phyloP scores from a whole-genome alignment of 2,329 filamentous ascomycete species.

The Chrysosphaeria jannelii region DNA sequence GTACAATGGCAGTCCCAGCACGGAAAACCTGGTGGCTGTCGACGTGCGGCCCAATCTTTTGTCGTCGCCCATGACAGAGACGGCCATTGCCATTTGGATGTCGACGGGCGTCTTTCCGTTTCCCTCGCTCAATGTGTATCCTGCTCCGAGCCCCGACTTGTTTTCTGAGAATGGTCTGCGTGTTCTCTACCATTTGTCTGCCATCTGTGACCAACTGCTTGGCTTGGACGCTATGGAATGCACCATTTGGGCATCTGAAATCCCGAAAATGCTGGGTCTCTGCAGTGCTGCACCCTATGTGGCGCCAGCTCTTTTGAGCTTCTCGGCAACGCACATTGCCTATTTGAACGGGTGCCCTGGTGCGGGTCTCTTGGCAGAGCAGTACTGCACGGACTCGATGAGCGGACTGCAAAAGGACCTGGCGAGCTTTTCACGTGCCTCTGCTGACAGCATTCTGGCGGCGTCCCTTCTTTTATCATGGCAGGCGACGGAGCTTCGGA shows the following conservation, averaged over 20 bases:
- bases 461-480: slow-evolving; percentile 79
- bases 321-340: slow-evolving; percentile 83
- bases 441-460: slow-evolving; percentile 72
- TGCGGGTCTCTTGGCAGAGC: slow-evolving; percentile 65
- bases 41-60: slow-evolving; percentile 51
- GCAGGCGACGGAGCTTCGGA: slow-evolving; percentile 88
- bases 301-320: slow-evolving; percentile 74
- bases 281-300: slow-evolving; percentile 62
- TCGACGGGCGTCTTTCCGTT: slow-evolving; percentile 65
- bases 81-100: slow-evolving; percentile 56
- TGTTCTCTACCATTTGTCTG: slow-evolving; percentile 70
- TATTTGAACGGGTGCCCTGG: slow-evolving; percentile 66
- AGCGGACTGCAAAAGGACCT: slow-evolving; percentile 76
- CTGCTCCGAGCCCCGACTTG: slow-evolving; percentile 38
- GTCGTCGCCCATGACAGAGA: slow-evolving; percentile 66
- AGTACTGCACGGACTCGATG: slow-evolving; percentile 61
- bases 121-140: slow-evolving; percentile 47
- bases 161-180: slow-evolving; percentile 55
- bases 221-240: slow-evolving; percentile 51
- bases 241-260: slow-evolving; percentile 75
- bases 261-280: slow-evolving; percentile 63
- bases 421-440: slow-evolving; percentile 52
- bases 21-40: too few species aligned
- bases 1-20: too few species aligned
- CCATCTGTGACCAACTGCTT: slow-evolving; percentile 58